Conservation (phyloP, 78 protist species). For the Abeoforma whisleri region DNA sequence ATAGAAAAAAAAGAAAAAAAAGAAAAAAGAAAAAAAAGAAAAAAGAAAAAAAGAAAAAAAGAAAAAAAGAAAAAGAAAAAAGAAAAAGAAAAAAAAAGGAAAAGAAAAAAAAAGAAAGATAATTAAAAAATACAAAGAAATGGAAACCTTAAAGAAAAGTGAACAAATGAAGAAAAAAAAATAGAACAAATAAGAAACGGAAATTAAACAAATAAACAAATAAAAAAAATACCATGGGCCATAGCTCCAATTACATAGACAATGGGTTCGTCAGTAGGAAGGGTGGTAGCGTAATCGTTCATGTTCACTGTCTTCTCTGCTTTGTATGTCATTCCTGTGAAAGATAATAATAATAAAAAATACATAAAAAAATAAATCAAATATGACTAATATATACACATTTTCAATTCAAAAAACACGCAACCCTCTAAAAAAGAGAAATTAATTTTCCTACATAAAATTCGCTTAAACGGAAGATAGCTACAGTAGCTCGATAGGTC, state of each 20-base stretch:
- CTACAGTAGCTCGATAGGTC: neutral
- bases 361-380: neutral
- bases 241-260: slow-evolving; percentile 76
- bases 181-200: neutral
- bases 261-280: slow-evolving; percentile 47
- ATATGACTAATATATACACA: neutral
- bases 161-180: neutral
- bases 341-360: neutral
- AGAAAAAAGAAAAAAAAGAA: too few species aligned
- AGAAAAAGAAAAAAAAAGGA: neutral
- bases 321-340: slow-evolving; percentile 9
- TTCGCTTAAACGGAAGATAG: neutral
- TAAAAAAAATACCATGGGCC: slow-evolving; percentile 68
- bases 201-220: neutral
- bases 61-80: too few species aligned
- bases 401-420: neutral
- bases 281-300: neutral
- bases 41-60: too few species aligned
- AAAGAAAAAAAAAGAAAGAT: neutral
- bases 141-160: neutral
- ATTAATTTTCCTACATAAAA: too few species aligned
- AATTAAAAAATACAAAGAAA: neutral
- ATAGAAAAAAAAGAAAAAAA: too few species aligned
- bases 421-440: neutral
- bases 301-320: slow-evolving; percentile 31